Base-by-base conservation (phyloP, 2,329 filamentous ascomycete species). In the Microdochium trichocladiopsis region DNA sequence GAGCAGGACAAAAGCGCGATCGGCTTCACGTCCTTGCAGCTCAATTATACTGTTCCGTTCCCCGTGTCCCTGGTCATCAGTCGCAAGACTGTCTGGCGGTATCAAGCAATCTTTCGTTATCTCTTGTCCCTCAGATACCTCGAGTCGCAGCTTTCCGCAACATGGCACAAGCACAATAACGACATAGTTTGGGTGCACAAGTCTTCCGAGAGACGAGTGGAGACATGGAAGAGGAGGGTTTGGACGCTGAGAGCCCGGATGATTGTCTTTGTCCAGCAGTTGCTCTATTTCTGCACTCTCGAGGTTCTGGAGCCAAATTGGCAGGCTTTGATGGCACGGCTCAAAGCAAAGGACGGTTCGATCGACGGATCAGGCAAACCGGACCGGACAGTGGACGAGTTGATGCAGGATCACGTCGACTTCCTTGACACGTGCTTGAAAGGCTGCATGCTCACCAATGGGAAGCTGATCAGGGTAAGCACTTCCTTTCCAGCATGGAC, bases 331-430 rank as follows among this genome's bases (percentile, higher is more conserved):
- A 96, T 96, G 90, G 83, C 86, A n/a, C 80, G 90, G 28, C 77
- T 97, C 5, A 86, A 86, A 73, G 81, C 75, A 10, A 79, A 78
- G 55, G 79, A 82, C 52, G 72, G 75, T 12, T 66, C 66, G 56
- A 63, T 68, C 53, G 66, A 76, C 56, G 72, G 71, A 8, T 66
- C 66, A 9, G 65, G 63, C 49, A 66, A 65, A 48, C 65, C 65
- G n/a, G 65, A 66, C 41, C 72, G 91, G 36, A 99, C 94, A 0
- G 94, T 99, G 1, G 94, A 99, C 64, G 91, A 97, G 72, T 73
- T 99, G 64, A 99, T 99, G 94, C 90, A 97, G 72, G 92, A 97
- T 64, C 94, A 99, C 71, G 92, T 99, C 55, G 94, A 97, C 70
- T 99, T 99, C 68, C 74, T 99, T 48, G 94, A 96, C 62, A 97